Evolutionary conservation across 176 grass and related monocot species (phyloP).

Genomic region (Oryza glumipatula): DNA sequence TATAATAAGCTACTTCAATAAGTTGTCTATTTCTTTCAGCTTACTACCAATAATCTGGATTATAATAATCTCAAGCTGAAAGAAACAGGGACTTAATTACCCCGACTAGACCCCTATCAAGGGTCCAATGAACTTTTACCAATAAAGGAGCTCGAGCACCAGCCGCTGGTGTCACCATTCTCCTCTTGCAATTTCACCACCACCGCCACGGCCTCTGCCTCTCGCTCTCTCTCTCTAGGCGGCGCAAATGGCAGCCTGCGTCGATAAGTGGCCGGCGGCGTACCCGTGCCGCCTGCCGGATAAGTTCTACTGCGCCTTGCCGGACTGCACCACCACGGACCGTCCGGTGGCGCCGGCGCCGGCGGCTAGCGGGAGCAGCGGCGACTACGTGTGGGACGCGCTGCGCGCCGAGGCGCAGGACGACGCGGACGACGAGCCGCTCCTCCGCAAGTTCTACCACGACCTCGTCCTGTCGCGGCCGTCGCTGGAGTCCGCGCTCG

Average conservation of each 20-base stretch:
- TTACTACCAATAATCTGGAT: no score
- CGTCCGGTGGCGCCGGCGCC: neutral
- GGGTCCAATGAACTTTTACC: no score
- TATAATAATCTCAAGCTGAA: no score
- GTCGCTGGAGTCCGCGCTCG: slow-evolving; percentile 74
- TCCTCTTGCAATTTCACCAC: slow-evolving; percentile 1
- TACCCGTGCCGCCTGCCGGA: slow-evolving; percentile 30
- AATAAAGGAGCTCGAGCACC: slow-evolving; percentile 5
- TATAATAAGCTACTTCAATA: no score
- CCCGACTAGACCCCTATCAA: no score
- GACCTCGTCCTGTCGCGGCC: slow-evolving; percentile 60
- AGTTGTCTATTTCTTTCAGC: no score
- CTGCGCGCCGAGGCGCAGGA: slow-evolving; percentile 65
- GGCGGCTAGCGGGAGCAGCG: neutral
- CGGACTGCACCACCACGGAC: slow-evolving; percentile 1
- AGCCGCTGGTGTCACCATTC: neutral
- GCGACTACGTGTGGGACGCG: slow-evolving; percentile 62
- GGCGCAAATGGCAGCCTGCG: slow-evolving; percentile 67
- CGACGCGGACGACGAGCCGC: slow-evolving; percentile 63
- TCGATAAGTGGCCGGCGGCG: slow-evolving; percentile 55
- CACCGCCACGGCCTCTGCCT: neutral
- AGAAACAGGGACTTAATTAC: no score
- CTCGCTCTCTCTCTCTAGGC: neutral
- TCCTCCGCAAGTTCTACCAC: slow-evolving; percentile 63
- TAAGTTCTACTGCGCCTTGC: slow-evolving; percentile 9